Base-by-base conservation (phyloP, 495 filamentous ascomycete genomes). In the Podospora pseudoanserina region DNA sequence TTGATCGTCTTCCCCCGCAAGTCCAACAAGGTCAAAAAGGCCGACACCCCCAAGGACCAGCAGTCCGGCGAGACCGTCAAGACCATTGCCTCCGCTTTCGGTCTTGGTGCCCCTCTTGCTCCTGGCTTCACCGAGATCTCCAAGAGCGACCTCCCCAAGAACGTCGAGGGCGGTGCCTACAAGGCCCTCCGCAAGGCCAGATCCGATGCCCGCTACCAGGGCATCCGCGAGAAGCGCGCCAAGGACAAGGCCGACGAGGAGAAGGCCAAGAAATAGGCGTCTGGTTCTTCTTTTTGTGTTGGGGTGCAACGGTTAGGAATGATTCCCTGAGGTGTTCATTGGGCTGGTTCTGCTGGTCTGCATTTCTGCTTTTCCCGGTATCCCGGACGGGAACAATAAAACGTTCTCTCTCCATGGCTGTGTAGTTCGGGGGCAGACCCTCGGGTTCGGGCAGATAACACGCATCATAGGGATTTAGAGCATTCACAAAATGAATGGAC, bases 1-100 rank as follows among this genome's bases (percentile, higher is more conserved):
- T 83, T 99, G 78, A 96, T 99, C 84, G 85, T 99, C 81, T 98
- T 98, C 90, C 95, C 95, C 76, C 93, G 93, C 86, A 94, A 92
- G 84, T 85, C 87, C 78, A 92, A 93, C 83, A 90, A 95, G 84
- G 85, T 88, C 83, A 97, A 94, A 90, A 90, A 89, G 75, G 87
- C 89, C 79, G 95, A 97, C 83, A 89, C 91, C 77, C 88, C 91
- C 79, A 93, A 95, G 80, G 93, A 96, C 71, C 87, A 95, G 82
- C 88, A 88, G 77, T 86, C 84, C 69, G 89, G 84, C 81, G 89
- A 93, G 86, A 87, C 86, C 74, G 82, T 80, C 70, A 67, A 72
- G 71, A 81, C 81, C 76, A 81, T 89, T 75, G 78, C 78, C 72
- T 74, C 81, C 62, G 76, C 81, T 68, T 85, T 96, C 73, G 90